A percentile compares a stretch with the other conserved stretches of the same genome.
Conservation (phyloP, 768 basidiomycete species). For the Rhizopogon vinicolor region DNA sequence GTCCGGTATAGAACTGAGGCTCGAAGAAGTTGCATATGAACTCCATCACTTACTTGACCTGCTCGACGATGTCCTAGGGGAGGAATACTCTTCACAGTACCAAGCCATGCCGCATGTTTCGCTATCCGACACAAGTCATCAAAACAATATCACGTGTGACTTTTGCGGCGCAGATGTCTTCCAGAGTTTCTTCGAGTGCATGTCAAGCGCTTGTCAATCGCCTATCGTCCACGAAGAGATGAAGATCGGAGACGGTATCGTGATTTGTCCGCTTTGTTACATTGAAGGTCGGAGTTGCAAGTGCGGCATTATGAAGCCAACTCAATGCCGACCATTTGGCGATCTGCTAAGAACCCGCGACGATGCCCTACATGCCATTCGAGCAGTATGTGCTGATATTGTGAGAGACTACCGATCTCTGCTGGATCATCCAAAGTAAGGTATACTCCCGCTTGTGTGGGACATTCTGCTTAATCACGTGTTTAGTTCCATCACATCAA, state of each 20-base stretch:
- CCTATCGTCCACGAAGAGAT: constrained; percentile 10
- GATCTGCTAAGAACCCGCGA: constrained; percentile 42
- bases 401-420: constrained; percentile 8
- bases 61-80: constrained; percentile 42
- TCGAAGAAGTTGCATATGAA: constrained; percentile 8
- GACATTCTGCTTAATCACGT: constrained; percentile 5
- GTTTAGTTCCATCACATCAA: constrained; percentile 19
- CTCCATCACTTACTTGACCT: constrained; percentile 37
- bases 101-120: constrained; percentile 25
- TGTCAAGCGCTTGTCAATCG: constrained; percentile 33
- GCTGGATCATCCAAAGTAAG: constrained; percentile 15
- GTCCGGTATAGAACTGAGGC: background rate
- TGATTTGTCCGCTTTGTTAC: constrained; percentile 70
- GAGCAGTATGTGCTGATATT: constrained; percentile 9
- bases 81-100: constrained; percentile 36
- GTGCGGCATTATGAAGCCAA: constrained; percentile 57
- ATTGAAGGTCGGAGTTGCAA: constrained; percentile 71
- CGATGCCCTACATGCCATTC: constrained; percentile 27
- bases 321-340: constrained; percentile 50
- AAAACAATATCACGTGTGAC: constrained; percentile 51
- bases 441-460: constrained; percentile 5
- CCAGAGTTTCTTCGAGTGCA: constrained; percentile 76
- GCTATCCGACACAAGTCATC: constrained; percentile 12
- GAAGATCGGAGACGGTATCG: constrained; percentile 37
- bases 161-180: constrained; percentile 83